A percentile compares a stretch with the other conserved stretches of the same genome.
Conservation (phyloP, 1,139 yeast species). For the Kurtzmaniella quercitrusa region DNA sequence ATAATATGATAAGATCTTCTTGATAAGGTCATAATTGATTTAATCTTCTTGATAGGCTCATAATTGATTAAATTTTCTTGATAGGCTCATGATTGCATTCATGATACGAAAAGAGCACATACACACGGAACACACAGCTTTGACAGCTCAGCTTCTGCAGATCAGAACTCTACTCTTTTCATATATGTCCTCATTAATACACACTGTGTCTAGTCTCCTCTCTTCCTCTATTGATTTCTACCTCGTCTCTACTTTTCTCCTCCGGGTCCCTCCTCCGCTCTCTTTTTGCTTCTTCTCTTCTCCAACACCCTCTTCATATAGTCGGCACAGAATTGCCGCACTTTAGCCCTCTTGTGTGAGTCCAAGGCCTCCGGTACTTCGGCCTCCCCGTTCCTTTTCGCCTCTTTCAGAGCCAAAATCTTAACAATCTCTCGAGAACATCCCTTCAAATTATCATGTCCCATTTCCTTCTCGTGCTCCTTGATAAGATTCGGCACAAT, state of each 20-base stretch:
- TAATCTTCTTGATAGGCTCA: too few species aligned
- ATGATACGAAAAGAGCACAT: too few species aligned
- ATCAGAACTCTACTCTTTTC: not conserved
- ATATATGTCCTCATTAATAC: not conserved
- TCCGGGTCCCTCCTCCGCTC: not conserved
- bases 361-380: constrained; percentile 56
- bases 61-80: too few species aligned
- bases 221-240: not conserved
- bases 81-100: too few species aligned
- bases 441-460: constrained; percentile 67
- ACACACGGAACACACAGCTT: too few species aligned
- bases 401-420: constrained; percentile 60
- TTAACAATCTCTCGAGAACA: constrained; percentile 78
- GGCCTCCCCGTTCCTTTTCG: constrained; percentile 35
- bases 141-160: too few species aligned
- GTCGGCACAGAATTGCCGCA: constrained; percentile 56
- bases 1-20: too few species aligned
- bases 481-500: constrained; percentile 77
- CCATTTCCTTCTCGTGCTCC: constrained; percentile 60
- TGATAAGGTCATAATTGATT: too few species aligned
- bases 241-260: not conserved
- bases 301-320: constrained; percentile 74
- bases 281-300: constrained; percentile 33
- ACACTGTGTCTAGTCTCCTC: not conserved
- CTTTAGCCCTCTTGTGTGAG: constrained; percentile 60